phyloP scores from a whole-genome alignment of 306 rosid species.

The Begonia loranthoides region DNA sequence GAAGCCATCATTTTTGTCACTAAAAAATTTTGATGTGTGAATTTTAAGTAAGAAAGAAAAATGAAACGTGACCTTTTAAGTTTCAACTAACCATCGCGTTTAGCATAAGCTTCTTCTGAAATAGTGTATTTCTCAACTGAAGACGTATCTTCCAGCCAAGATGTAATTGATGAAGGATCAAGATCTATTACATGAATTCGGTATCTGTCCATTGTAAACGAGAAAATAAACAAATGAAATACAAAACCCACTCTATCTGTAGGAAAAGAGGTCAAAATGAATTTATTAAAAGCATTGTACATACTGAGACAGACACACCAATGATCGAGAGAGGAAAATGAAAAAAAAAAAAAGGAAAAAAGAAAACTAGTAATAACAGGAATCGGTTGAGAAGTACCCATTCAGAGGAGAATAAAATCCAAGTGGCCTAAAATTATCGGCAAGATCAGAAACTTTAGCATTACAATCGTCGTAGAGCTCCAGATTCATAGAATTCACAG shows the following conservation, averaged over 20 bases:
- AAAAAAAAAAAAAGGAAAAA: too few relatives aligned
- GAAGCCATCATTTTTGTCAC: too few relatives aligned
- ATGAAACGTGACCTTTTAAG: too few relatives aligned
- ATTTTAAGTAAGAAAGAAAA: too few relatives aligned
- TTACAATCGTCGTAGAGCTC: conserved; percentile 52
- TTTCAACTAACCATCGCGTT: conserved; percentile 45
- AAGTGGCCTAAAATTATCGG: conserved; percentile 44
- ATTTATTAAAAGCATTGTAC: too few relatives aligned
- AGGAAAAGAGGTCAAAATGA: too few relatives aligned
- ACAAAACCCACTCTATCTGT: neutral
- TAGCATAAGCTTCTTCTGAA: conserved; percentile 71
- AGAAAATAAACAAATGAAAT: conserved; percentile 6
- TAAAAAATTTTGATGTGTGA: too few relatives aligned
- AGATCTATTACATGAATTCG: conserved; percentile 67
- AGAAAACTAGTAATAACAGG: too few relatives aligned
- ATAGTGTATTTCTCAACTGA: conserved; percentile 71
- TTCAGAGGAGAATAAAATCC: conserved; percentile 73
- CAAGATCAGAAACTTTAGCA: conserved; percentile 48
- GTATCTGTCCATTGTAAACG: conserved; percentile 27
- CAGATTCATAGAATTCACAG: conserved; percentile 60
- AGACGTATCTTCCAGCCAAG: conserved; percentile 95
- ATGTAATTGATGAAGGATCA: conserved; percentile 76
- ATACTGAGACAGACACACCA: too few relatives aligned
- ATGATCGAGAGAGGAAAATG: too few relatives aligned
- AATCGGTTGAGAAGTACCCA: conserved; percentile 28